phyloP scores from a whole-genome alignment of 2,329 filamentous ascomycete genomes.

The Beauveria scarabaeidicola region DNA sequence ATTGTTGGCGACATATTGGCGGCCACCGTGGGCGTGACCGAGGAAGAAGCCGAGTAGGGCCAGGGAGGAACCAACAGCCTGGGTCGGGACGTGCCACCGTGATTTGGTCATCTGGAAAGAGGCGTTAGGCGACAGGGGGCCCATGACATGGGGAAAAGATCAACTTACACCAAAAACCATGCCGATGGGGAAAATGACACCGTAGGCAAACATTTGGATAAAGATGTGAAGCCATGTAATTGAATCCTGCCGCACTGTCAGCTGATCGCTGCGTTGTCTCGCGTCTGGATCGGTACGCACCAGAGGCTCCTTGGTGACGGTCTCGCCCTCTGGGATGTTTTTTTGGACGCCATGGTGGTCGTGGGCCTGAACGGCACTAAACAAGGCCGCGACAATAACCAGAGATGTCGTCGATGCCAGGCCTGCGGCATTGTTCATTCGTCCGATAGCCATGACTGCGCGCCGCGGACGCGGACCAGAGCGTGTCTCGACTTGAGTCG shows the following conservation, averaged over 20 bases:
- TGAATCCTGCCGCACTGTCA: constrained; percentile 51
- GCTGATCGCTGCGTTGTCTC: constrained; percentile 11
- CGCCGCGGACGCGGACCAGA: neutral
- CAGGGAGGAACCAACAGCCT: constrained; percentile 64
- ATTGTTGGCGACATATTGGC: constrained; percentile 69
- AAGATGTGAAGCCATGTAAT: constrained; percentile 93
- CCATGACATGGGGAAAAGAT: neutral
- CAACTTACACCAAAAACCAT: constrained; percentile 79
- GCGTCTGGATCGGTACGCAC: constrained; percentile 37
- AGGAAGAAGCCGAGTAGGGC: constrained; percentile 82
- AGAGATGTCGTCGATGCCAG: neutral
- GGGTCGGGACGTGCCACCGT: constrained; percentile 88
- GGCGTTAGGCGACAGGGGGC: constrained; percentile 9
- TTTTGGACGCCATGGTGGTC: constrained; percentile 41
- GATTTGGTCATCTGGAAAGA: constrained; percentile 67
- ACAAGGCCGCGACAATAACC: constrained; percentile 11
- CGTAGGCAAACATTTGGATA: constrained; percentile 78
- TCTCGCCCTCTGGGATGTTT: constrained; percentile 57
- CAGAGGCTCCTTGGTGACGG: constrained; percentile 64
- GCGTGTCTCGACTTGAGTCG: no score
- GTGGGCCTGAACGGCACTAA: constrained; percentile 29
- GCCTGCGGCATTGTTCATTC: neutral
- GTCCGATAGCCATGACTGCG: neutral
- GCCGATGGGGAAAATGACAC: constrained; percentile 83
- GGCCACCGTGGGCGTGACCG: constrained; percentile 81